phyloP scores from a whole-genome alignment of 441 rosid species.

The Gossypium davidsonii region DNA sequence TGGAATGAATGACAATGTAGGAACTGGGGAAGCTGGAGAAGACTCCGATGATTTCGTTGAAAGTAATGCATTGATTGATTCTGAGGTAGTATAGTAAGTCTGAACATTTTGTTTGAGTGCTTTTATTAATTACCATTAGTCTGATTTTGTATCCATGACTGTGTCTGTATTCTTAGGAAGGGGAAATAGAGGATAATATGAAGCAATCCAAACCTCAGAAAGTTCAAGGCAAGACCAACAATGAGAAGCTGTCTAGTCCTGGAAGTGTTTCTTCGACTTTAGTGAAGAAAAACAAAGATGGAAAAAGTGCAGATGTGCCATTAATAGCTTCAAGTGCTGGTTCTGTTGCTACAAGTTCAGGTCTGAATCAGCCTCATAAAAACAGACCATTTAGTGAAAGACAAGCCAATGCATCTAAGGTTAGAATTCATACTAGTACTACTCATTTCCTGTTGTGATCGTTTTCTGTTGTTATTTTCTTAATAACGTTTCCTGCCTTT shows the following conservation, averaged over 20 bases:
- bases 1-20: neutral
- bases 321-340: constrained; percentile 49
- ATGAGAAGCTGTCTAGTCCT: constrained; percentile 38
- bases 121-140: neutral
- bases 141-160: constrained; percentile 9
- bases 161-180: constrained; percentile 23
- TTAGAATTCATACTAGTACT: constrained; percentile 16
- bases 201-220: constrained; percentile 34
- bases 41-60: neutral
- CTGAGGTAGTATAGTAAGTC: neutral
- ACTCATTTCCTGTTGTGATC: constrained; percentile 3
- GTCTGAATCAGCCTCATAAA: constrained; percentile 41
- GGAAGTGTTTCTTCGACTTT: constrained; percentile 40
- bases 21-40: neutral
- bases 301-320: constrained; percentile 29
- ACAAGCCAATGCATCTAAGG: constrained; percentile 44
- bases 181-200: neutral
- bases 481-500: neutral
- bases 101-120: constrained; percentile 1
- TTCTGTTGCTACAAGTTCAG: constrained; percentile 31
- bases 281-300: constrained; percentile 45
- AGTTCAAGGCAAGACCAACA: constrained; percentile 40
- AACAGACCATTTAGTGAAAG: constrained; percentile 48
- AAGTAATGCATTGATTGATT: neutral
- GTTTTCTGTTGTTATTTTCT: neutral